Evolutionary conservation across 2,329 filamentous ascomycete genomes (phyloP).

Genomic region (Cladophialophora yegresii): DNA sequence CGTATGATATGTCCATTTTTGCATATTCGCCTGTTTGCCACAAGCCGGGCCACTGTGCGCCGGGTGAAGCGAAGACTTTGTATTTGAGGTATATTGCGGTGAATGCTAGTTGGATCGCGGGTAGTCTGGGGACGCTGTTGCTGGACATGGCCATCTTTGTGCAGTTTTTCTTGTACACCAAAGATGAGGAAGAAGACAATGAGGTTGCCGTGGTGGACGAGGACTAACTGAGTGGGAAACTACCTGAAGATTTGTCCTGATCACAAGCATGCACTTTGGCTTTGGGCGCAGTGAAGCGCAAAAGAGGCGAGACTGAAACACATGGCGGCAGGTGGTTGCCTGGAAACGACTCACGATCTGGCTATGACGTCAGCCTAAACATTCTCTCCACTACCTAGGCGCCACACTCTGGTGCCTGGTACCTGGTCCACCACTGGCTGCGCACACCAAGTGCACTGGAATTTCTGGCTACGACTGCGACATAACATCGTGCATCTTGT

Average conservation of each 20-base stretch:
- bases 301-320: not conserved
- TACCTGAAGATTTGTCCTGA: not conserved
- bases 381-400: not conserved
- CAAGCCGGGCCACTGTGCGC: constrained; percentile 55
- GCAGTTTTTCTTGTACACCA: constrained; percentile 84
- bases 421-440: not conserved
- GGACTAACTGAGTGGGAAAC: not conserved
- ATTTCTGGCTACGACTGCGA: not conserved
- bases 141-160: constrained; percentile 84
- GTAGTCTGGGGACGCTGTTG: constrained; percentile 82
- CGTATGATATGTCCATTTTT: constrained; percentile 88
- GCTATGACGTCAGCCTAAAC: constrained; percentile 5
- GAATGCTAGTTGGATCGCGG: constrained; percentile 86
- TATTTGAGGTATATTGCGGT: constrained; percentile 84
- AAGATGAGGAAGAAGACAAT: constrained; percentile 36
- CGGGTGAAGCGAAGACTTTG: constrained; percentile 65
- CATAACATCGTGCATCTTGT: not conserved
- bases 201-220: constrained; percentile 25
- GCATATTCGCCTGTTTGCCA: constrained; percentile 77
- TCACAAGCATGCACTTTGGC: not conserved
- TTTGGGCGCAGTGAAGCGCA: not conserved
- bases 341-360: not conserved
- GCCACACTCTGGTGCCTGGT: not conserved
- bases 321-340: not conserved
- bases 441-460: not conserved